These are phyloP conservation scores for Eucalyptus pauciflora DNA, from an alignment of 345 rosid genomes.

Conservation along the genomic window DNA sequence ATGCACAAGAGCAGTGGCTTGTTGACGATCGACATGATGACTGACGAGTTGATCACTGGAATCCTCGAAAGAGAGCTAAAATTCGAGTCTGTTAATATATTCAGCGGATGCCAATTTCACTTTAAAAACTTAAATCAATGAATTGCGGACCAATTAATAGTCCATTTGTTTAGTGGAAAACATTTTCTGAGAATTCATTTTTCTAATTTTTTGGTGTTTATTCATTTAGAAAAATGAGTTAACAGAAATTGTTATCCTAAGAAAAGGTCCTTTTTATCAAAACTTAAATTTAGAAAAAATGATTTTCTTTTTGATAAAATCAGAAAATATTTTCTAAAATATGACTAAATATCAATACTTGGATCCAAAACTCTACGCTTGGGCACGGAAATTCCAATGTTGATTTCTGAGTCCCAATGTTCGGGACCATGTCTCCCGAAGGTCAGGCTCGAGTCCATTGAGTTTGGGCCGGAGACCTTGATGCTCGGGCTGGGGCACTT, in stretches of 20 bases:
- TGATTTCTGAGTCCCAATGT: fast-evolving
- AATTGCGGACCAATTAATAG: background rate
- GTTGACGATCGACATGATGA: background rate
- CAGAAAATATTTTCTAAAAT: background rate
- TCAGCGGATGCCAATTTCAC: background rate
- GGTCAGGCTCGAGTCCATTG: fast-evolving
- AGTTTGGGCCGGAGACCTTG: fast-evolving
- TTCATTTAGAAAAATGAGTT: background rate
- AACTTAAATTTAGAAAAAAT: background rate
- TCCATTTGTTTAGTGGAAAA: background rate
- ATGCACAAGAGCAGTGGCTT: background rate
- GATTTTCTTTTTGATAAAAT: background rate
- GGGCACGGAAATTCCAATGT: background rate
- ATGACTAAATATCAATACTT: background rate
- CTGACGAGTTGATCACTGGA: background rate
- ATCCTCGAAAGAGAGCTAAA: background rate
- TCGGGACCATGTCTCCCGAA: fast-evolving
- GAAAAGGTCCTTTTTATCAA: too few relatives aligned
- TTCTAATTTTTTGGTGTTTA: background rate
- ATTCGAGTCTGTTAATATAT: background rate
- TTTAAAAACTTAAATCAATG: background rate
- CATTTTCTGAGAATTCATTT: background rate
- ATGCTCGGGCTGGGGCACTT: fast-evolving
- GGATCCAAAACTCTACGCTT: background rate
- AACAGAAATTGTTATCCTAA: background rate